Evolutionary conservation across 2,329 filamentous ascomycete genomes (phyloP).

Genomic region (Hypomyces rosellus): DNA sequence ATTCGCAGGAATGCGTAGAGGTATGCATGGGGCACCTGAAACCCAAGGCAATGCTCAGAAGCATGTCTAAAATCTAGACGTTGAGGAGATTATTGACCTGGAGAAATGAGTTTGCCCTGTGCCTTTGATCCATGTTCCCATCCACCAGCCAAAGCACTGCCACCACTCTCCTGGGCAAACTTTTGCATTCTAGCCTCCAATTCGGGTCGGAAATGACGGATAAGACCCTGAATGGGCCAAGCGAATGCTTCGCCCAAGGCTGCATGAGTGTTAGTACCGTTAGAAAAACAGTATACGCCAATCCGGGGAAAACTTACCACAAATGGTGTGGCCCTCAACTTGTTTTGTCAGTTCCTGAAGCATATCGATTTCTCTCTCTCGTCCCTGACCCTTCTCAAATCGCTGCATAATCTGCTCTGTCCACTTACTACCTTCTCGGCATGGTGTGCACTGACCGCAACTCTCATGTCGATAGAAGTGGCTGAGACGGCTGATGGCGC

Average conservation of each 20-base stretch:
- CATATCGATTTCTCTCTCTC: constrained; percentile 96
- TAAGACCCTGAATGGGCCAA: constrained; percentile 96
- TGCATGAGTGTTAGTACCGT: constrained; percentile 29
- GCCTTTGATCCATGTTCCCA: constrained; percentile 71
- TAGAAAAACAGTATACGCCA: neutral
- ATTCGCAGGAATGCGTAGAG: no score
- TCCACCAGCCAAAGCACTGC: constrained; percentile 74
- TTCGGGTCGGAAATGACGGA: constrained; percentile 96
- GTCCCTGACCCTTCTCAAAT: constrained; percentile 85
- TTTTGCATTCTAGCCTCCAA: constrained; percentile 85
- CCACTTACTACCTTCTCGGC: constrained; percentile 98
- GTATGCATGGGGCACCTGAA: neutral
- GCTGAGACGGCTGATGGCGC: constrained; percentile 84
- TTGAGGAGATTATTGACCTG: constrained; percentile 64
- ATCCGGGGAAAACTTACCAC: constrained; percentile 53
- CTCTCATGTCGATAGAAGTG: constrained; percentile 99
- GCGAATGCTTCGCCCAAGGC: constrained; percentile 95
- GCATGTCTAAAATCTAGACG: constrained; percentile 1
- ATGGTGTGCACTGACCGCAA: constrained; percentile 98
- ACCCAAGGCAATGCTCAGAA: neutral
- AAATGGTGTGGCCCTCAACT: constrained; percentile 98
- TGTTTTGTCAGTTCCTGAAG: constrained; percentile 98
- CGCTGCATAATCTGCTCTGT: constrained; percentile 98
- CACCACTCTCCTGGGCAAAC: constrained; percentile 67
- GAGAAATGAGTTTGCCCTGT: constrained; percentile 79